These are phyloP conservation scores for Clonostachys sp. DNA, from an alignment of 2,329 filamentous ascomycete species.

Conservation along the genomic window DNA sequence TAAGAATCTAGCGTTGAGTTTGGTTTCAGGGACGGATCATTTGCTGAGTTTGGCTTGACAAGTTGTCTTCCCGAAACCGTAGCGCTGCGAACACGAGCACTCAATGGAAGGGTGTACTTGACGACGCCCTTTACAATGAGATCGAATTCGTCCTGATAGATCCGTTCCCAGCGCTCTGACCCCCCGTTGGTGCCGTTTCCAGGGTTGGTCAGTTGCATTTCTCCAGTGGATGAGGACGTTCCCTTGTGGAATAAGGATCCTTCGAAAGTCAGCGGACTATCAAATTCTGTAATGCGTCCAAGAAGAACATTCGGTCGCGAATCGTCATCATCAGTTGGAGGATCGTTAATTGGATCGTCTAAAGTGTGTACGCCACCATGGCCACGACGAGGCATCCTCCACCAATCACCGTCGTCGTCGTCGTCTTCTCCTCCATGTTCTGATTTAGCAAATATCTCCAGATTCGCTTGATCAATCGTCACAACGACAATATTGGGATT, in stretches of 20 bases:
- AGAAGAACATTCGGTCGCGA: constrained; percentile 75
- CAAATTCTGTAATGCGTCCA: constrained; percentile 82
- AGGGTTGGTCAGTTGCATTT: constrained; percentile 76
- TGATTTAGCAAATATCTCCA: constrained; percentile 93
- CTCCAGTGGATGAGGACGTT: constrained; percentile 69
- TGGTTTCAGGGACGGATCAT: constrained; percentile 57
- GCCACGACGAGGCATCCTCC: constrained; percentile 29
- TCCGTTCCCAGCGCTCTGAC: constrained; percentile 81
- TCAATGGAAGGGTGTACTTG: constrained; percentile 69
- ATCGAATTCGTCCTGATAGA: constrained; percentile 88
- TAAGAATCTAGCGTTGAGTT: constrained; percentile 60
- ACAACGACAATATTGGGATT: constrained; percentile 94
- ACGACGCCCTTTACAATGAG: constrained; percentile 87
- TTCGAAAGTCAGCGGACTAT: constrained; percentile 84
- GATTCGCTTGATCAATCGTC: constrained; percentile 77
- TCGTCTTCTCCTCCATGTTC: constrained; percentile 73
- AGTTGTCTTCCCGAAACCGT: constrained; percentile 55
- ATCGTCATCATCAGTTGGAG: constrained; percentile 53
- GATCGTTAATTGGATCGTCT: constrained; percentile 28
- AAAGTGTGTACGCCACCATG: constrained; percentile 14
- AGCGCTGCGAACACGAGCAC: constrained; percentile 53
- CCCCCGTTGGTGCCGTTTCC: constrained; percentile 88
- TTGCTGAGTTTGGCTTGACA: constrained; percentile 59
- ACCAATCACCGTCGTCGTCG: constrained; percentile 37
- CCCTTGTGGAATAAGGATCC: constrained; percentile 80